Base-by-base conservation (phyloP, 2,329 filamentous ascomycete genomes). In the Nemania bipapillata region DNA sequence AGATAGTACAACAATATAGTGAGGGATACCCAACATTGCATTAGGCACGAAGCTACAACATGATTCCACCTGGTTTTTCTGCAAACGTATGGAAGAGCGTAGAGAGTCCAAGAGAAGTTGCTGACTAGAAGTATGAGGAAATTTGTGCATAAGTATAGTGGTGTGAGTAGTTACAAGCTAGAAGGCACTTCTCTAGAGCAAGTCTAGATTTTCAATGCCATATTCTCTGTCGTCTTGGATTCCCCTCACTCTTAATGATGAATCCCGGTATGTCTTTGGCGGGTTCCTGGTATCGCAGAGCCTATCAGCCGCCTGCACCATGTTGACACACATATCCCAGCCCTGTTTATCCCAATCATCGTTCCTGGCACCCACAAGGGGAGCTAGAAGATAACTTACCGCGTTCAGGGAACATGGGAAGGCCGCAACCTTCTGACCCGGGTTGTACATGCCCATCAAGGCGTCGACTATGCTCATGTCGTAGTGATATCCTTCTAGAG, bases 271-370 rank as follows among this genome's bases (percentile, higher is more conserved):
- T 7, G 61, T 68, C 8, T 59, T 60, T 42, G 68, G 68, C 35
- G 65, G 68, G 6, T 20, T 63, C 11, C 30, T 68, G 17, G 35
- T 66, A 12, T 24, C 37, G 5, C 69, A 72, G 50, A 67, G 70
- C 12, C 32, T 72, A n/a, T 69, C 67, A 12, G 69, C 71, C 20
- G 67, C 69, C 32, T 57, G n/a, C 22, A 49, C 67, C 0, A 73
- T 70, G 8, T 68, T 72, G 8, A 17, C 56, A 3, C 7, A 22
- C 3, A 53, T n/a, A 5, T 70, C 70, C 20, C 22, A 63, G n/a
- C 35, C 66, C 2, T 69, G 70, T 40, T 66, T 64, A 17, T 69
- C 68, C 35, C 71, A 72, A 22, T 73, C 70, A 1, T 69, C 71
- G 3, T 72, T 70, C 53, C 49, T 72, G 9, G 56, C 42, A 20